Evolutionary conservation across 306 rosid genomes (phyloP).

Genomic region (Casuarina glauca): DNA sequence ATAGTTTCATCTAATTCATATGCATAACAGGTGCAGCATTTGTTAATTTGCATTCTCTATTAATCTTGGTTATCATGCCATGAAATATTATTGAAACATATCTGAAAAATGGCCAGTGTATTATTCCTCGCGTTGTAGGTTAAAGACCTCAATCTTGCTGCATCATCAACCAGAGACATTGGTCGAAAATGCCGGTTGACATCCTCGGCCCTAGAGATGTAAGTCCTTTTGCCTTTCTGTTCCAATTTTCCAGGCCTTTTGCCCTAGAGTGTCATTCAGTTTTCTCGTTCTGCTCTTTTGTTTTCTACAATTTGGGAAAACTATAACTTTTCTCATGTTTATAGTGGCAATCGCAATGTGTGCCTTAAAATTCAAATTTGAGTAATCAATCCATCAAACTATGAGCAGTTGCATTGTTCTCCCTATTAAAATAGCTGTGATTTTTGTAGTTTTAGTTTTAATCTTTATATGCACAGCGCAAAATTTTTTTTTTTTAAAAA

Average conservation of each 20-base stretch:
- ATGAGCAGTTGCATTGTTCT: too few relatives aligned
- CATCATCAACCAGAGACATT: conserved; percentile 65
- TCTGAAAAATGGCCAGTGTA: not conserved
- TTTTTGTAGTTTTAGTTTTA: too few relatives aligned
- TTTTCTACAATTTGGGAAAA: not conserved
- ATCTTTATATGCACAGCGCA: too few relatives aligned
- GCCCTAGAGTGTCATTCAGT: not conserved
- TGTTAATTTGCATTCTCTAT: not conserved
- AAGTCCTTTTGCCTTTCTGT: conserved; percentile 26
- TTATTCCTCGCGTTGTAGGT: conserved; percentile 40
- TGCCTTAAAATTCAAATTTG: too few relatives aligned
- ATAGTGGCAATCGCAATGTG: not conserved
- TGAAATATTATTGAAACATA: not conserved
- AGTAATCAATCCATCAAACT: too few relatives aligned
- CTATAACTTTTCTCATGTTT: not conserved
- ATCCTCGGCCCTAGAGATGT: conserved; percentile 73
- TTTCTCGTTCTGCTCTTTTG: not conserved
- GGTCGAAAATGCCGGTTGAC: conserved; percentile 66
- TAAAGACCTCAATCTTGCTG: conserved; percentile 80
- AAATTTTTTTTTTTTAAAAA: too few relatives aligned
- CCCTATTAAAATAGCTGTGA: too few relatives aligned
- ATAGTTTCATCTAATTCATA: not conserved
- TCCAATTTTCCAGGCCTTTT: not conserved
- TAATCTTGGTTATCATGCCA: not conserved
- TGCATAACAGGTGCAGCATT: not conserved